A percentile compares a stretch with the other conserved stretches of the same genome.
Conservation (phyloP, 192 early-diverging fungal species). For the Chytriomyces confervae region DNA sequence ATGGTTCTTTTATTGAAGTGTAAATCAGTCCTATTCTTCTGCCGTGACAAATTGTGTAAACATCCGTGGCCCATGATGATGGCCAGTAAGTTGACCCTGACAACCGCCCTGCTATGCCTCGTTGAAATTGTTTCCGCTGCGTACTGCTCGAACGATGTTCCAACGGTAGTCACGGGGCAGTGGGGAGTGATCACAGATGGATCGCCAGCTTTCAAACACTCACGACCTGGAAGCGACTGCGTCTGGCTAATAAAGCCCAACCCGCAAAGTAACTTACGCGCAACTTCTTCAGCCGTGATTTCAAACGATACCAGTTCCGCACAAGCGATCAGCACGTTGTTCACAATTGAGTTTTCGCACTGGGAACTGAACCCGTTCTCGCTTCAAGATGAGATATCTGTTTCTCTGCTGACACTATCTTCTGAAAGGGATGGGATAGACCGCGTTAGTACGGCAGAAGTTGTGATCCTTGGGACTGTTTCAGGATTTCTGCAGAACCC, state of each 20-base stretch:
- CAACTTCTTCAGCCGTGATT: not conserved
- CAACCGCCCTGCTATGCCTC: not conserved
- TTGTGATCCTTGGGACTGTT: not conserved
- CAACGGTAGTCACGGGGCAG: not conserved
- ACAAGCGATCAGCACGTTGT: not conserved
- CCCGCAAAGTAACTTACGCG: no score
- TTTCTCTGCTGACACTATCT: not conserved
- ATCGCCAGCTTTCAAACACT: conserved; percentile 21
- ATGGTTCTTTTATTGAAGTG: no score
- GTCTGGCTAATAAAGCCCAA: conserved; percentile 13
- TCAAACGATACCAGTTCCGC: not conserved
- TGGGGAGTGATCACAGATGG: conserved; percentile 9
- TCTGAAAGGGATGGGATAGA: not conserved
- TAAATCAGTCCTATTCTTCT: not conserved
- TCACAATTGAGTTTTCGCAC: conserved; percentile 21
- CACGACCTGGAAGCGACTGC: conserved; percentile 26
- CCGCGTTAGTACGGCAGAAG: no score
- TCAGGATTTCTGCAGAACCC: conserved; percentile 13
- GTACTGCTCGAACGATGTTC: conserved; percentile 11
- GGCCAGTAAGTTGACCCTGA: no score
- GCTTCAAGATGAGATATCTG: not conserved
- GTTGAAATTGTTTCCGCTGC: not conserved
- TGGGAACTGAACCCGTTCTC: conserved; percentile 22
- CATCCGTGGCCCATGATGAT: no score
- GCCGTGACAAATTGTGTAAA: no score